A percentile compares a stretch with the other conserved stretches of the same genome.
phyloP scores from a whole-genome alignment of 2,329 filamentous ascomycete genomes.

The Colletotrichum magnum region DNA sequence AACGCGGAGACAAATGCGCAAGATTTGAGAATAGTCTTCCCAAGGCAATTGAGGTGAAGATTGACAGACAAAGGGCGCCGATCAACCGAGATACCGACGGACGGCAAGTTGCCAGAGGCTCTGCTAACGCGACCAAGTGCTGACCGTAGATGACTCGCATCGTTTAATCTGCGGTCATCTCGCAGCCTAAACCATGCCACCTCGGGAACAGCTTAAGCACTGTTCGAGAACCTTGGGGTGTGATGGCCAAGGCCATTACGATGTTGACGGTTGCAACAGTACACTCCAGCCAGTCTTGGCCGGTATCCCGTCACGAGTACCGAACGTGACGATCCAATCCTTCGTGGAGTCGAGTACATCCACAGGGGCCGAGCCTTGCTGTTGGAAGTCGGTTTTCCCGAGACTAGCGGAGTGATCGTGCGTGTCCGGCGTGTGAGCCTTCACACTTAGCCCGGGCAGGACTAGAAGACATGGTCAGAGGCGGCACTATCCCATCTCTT shows the following conservation, averaged over 20 bases:
- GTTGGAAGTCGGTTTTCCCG: constrained; percentile 32
- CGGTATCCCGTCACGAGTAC: constrained; percentile 1
- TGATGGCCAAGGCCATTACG: background rate
- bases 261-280: constrained; percentile 1
- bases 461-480: constrained; percentile 1
- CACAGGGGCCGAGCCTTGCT: constrained; percentile 4
- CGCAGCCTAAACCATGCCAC: background rate
- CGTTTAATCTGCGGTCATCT: background rate
- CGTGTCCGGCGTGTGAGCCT: constrained; percentile 29
- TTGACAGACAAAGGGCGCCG: background rate
- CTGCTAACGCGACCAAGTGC: background rate
- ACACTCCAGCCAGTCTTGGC: background rate
- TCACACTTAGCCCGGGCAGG: constrained; percentile 3
- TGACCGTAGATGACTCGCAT: background rate
- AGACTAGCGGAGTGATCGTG: constrained; percentile 9
- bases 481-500: constrained; percentile 11
- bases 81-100: constrained; percentile 2
- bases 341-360: constrained; percentile 4
- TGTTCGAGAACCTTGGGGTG: background rate
- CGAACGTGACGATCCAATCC: constrained; percentile 20
- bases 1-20: constrained; percentile 39
- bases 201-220: background rate
- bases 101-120: background rate
- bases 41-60: background rate
- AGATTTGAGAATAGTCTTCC: background rate